Base-by-base conservation (phyloP, 2,329 filamentous ascomycete genomes). In the Venturia nashicola region DNA sequence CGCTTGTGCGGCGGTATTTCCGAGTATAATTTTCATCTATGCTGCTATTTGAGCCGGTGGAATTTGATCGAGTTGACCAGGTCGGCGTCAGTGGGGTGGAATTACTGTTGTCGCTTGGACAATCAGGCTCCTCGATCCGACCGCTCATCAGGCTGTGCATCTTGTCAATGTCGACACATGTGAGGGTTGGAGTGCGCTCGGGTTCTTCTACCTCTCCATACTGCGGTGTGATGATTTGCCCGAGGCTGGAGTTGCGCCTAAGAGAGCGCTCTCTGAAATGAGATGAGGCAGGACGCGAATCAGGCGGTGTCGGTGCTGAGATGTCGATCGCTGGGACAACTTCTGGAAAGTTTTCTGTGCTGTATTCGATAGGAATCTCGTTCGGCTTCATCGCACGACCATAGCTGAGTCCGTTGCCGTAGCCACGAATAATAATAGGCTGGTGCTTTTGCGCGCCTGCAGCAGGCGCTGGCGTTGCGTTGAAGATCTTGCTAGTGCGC, bases 381-480 rank as follows among this genome's bases (percentile, higher is more conserved):
- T 40, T 42, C 8, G 27, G 11, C 11, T 61, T 43, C 36, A 23
- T 32, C 2, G 23, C 61, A 3, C 48, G 27, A 43, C 34, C 40
- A 20, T 46, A 67, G 36, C 72, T 74, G 20, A 72, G 63, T 0
- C 72, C 75, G 39, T 76, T 75, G 14, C 73, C 74, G 59, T 76
- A 75, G 0, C 74, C 73, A 36, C 75, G 72, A 1, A 76, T 70
- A 9, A 76, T 65, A 36, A 75, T 76, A 54, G 77, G 73, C 64
- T 71, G 74, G 63, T 71, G 75, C 3, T 71, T 67, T 36, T 14
- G 51, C 51, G 5, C 1, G 32, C 6, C 32, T 20, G 18, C 27
- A 11, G 11, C 14, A n/a, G 27, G 14, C 11, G 32, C 51, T n/a
- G 68, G 62, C 14, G 67, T 64, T 5, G 69, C 59, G 59, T 71